Conservation (phyloP, 371 early-diverging fungal genomes). For the Syncephalastrum racemosum region DNA sequence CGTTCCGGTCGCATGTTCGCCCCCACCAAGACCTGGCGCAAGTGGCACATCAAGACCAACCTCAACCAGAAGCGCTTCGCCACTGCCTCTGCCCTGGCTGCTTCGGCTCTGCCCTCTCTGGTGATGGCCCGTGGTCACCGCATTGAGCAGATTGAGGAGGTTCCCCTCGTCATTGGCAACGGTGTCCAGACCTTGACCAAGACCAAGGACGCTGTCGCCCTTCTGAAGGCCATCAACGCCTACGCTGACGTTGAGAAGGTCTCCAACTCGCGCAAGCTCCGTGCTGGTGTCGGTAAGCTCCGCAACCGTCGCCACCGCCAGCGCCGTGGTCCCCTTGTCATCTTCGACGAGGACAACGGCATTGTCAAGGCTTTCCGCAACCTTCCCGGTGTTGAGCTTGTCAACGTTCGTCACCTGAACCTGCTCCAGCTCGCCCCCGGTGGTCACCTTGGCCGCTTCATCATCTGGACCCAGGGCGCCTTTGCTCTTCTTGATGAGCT, state of each 20-base stretch:
- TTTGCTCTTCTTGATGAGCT: constrained; percentile 94
- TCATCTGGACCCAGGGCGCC: constrained; percentile 99
- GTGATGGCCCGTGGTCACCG: constrained; percentile 99
- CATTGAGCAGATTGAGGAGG: constrained; percentile 92
- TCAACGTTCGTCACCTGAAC: constrained; percentile 93
- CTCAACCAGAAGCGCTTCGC: constrained; percentile 98
- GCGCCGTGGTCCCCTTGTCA: constrained; percentile 98
- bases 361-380: constrained; percentile 98
- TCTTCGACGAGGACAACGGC: constrained; percentile 96
- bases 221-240: constrained; percentile 94
- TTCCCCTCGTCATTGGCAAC: constrained; percentile 95
- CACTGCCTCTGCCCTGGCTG: constrained; percentile 98
- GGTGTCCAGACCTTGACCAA: constrained; percentile 84
- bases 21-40: constrained; percentile 99
- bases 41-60: constrained; percentile 99
- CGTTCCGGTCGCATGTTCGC: constrained; percentile 99
- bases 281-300: constrained; percentile 99
- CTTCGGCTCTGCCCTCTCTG: constrained; percentile 94
- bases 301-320: constrained; percentile 99
- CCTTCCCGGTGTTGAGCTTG: constrained; percentile 98
- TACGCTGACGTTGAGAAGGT: constrained; percentile 98
- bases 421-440: constrained; percentile 99
- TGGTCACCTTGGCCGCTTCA: constrained; percentile 99
- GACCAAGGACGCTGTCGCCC: constrained; percentile 96
- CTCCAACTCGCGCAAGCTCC: constrained; percentile 94